Evolutionary conservation across 345 rosid species (phyloP).

Genomic region (Populus deltoides): DNA sequence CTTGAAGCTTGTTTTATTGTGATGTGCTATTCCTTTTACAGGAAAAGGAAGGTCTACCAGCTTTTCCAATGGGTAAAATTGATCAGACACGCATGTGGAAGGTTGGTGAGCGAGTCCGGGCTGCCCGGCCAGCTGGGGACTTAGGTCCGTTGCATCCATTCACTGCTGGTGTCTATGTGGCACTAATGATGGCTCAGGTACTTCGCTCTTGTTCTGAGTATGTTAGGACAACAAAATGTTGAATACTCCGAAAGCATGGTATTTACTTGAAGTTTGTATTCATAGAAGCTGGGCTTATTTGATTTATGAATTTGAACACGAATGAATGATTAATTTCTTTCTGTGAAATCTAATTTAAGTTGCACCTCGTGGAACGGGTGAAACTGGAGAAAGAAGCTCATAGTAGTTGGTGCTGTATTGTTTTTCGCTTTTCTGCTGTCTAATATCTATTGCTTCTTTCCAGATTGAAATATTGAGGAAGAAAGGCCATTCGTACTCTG

Average conservation of each 20-base stretch:
- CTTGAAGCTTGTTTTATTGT: background rate
- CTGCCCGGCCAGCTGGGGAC: constrained; percentile 65
- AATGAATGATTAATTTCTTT: background rate
- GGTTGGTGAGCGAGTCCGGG: constrained; percentile 76
- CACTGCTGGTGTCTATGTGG: constrained; percentile 88
- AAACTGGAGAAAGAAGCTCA: background rate
- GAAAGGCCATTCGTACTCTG: constrained; percentile 94
- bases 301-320: background rate
- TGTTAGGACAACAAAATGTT: background rate
- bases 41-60: constrained; percentile 95
- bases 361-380: background rate
- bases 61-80: constrained; percentile 96
- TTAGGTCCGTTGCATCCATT: constrained; percentile 77
- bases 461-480: constrained; percentile 91
- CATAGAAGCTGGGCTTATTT: background rate
- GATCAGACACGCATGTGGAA: constrained; percentile 98
- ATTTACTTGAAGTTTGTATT: background rate
- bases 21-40: constrained; percentile 22
- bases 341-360: background rate
- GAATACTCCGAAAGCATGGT: background rate
- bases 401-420: background rate
- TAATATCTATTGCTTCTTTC: background rate
- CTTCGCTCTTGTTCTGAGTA: background rate
- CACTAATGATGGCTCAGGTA: constrained; percentile 98
- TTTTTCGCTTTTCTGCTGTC: background rate